phyloP scores from a whole-genome alignment of 257 asterid genomes.

The Coffea eugenioides region DNA sequence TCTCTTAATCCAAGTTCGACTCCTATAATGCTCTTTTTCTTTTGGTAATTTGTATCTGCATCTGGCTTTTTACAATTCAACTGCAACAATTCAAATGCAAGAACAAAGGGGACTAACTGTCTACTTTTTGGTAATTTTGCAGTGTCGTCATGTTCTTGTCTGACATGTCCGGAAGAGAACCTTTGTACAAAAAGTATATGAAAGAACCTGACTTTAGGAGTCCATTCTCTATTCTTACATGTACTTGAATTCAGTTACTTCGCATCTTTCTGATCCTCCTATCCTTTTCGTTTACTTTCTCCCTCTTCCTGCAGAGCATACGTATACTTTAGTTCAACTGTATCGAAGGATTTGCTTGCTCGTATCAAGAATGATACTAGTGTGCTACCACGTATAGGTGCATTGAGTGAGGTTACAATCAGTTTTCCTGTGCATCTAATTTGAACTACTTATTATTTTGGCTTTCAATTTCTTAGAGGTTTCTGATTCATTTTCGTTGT shows the following conservation, averaged over 20 bases:
- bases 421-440: background rate
- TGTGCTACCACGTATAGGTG: constrained; percentile 97
- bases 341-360: constrained; percentile 67
- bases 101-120: constrained; percentile 34
- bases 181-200: constrained; percentile 83
- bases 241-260: constrained; percentile 21
- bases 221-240: constrained; percentile 1
- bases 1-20: background rate
- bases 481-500: constrained; percentile 3
- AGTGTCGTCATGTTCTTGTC: constrained; percentile 95
- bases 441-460: background rate
- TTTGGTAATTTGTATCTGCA: background rate
- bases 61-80: background rate
- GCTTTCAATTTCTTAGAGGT: background rate
- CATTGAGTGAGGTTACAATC: constrained; percentile 75
- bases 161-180: constrained; percentile 99
- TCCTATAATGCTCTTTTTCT: background rate
- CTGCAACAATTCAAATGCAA: constrained; percentile 9
- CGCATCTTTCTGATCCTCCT: constrained; percentile 20
- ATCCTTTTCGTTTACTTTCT: constrained; percentile 9
- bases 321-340: constrained; percentile 82
- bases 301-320: constrained; percentile 61
- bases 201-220: constrained; percentile 12
- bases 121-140: constrained; percentile 34
- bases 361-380: constrained; percentile 90